Base-by-base conservation (phyloP, 805 yeast genomes). In the Debaryomyces maramus region DNA sequence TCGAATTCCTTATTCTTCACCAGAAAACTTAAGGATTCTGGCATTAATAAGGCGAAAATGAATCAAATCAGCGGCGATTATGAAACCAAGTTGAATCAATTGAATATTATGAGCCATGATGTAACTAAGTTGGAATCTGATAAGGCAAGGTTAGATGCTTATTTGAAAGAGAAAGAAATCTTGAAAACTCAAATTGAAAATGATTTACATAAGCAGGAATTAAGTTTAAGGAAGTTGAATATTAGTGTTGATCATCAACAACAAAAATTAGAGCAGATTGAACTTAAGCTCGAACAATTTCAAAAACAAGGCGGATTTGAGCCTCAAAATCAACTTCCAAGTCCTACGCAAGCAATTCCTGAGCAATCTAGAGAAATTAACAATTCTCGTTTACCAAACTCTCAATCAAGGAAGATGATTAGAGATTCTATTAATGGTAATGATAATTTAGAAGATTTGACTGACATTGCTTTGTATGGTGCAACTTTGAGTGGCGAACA, bases 401-500 rank as follows among this genome's bases (percentile, higher is more conserved):
- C 22, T 38, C 13, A 13, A 21, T 15, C 26, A 16, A 29, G 9
- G 36, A 32, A 35, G 11, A 10, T 15, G 6, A n/a, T 24, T 21
- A 53, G 56, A 34, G 55, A 49, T 22, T 54, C 61, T 5, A 40
- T 51, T 18, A 37, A 41, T 29, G 43, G 51, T 15, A 39, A 47
- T 13, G 61, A 56, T 21, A 63, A 58, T 29, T 52, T 67, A 36
- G 56, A 60, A n/a, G 72, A 67, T 42, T 56, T 64, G 21, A 50
- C 68, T 3, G 64, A 64, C 40, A 62, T 67, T 32, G 72, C 70
- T 1, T 43, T 58, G 22, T 67, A 63, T 43, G 72, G 70, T 6
- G 70, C 67, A 18, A 43, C 45, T 3, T 50, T 65, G 39, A 61
- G 63, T 39, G 67, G 60, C 8, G 27, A 20, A 10, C 17, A 8